Evolutionary conservation across 2,329 filamentous ascomycete species (phyloP).

Genomic region (Aspergillus niger): DNA sequence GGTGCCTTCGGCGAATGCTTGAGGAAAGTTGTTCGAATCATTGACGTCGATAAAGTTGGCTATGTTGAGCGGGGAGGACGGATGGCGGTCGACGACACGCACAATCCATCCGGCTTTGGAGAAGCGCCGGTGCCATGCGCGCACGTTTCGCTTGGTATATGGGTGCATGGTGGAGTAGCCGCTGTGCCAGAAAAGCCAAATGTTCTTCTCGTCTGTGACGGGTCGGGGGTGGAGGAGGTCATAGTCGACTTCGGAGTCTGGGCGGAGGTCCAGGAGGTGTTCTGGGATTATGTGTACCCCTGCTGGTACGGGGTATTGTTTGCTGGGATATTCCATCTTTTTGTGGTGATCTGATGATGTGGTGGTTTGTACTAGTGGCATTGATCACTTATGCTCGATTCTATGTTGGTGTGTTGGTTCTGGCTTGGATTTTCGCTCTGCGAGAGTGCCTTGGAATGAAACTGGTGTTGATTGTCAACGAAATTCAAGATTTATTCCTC

Average conservation of each 20-base stretch:
- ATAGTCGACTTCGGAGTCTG: slow-evolving; percentile 1
- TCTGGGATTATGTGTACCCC: not conserved
- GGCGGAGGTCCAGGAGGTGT: not conserved
- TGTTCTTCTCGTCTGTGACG: slow-evolving; percentile 5
- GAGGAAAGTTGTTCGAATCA: not conserved
- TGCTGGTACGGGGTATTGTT: not conserved
- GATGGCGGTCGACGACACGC: not conserved
- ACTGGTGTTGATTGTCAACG: not conserved
- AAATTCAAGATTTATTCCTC: not conserved
- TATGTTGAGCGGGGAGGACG: not conserved
- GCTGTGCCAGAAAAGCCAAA: slow-evolving; percentile 10
- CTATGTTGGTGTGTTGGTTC: too few species aligned
- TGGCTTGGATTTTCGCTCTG: not conserved
- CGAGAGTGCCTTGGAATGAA: accelerated
- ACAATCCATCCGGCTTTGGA: slow-evolving; percentile 5
- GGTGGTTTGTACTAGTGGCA: not conserved
- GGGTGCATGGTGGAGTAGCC: slow-evolving; percentile 7
- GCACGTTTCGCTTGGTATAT: slow-evolving; percentile 9
- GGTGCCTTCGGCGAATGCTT: slow-evolving; percentile 4
- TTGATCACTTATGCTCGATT: not conserved
- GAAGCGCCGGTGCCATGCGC: slow-evolving; percentile 7
- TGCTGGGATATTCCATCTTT: not conserved
- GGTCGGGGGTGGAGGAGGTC: not conserved
- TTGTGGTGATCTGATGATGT: not conserved
- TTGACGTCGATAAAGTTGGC: not conserved